Evolutionary conservation across 2,329 filamentous ascomycete genomes (phyloP).

Genomic region (Pseudogymnoascus sp.): DNA sequence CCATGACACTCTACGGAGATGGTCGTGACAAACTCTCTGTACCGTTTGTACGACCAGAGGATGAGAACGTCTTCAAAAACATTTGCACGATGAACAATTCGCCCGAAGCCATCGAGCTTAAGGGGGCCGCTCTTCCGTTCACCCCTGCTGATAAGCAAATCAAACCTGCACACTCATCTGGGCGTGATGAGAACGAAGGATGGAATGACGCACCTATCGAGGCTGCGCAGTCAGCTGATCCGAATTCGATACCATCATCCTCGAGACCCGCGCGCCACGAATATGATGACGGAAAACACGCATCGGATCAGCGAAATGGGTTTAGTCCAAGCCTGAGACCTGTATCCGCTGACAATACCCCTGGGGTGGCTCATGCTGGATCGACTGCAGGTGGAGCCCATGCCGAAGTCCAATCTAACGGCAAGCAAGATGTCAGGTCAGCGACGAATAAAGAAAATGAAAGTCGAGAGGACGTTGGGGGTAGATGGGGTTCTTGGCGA

Average conservation of each 20-base stretch:
- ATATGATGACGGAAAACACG: not conserved
- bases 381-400: not conserved
- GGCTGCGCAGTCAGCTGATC: not conserved
- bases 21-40: constrained; percentile 81
- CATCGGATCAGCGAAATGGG: not conserved
- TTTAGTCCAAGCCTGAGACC: not conserved
- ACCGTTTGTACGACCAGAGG: constrained; percentile 85
- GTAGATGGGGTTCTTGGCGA: constrained; percentile 66
- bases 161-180: not conserved
- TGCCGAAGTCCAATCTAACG: constrained; percentile 13
- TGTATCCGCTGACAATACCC: not conserved
- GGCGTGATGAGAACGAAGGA: not conserved
- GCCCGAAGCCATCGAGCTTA: constrained; percentile 50
- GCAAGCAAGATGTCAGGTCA: not conserved
- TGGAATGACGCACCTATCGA: not conserved
- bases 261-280: not conserved
- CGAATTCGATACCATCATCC: not conserved
- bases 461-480: constrained; percentile 41
- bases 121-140: constrained; percentile 31
- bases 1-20: constrained; percentile 77
- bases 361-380: not conserved
- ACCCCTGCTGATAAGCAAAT: constrained; percentile 20
- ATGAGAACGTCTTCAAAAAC: constrained; percentile 71
- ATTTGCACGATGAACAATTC: constrained; percentile 55
- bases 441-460: not conserved